Evolutionary conservation across 2,329 filamentous ascomycete species (phyloP).

Genomic region (Aspergillus ochraceoroseus): DNA sequence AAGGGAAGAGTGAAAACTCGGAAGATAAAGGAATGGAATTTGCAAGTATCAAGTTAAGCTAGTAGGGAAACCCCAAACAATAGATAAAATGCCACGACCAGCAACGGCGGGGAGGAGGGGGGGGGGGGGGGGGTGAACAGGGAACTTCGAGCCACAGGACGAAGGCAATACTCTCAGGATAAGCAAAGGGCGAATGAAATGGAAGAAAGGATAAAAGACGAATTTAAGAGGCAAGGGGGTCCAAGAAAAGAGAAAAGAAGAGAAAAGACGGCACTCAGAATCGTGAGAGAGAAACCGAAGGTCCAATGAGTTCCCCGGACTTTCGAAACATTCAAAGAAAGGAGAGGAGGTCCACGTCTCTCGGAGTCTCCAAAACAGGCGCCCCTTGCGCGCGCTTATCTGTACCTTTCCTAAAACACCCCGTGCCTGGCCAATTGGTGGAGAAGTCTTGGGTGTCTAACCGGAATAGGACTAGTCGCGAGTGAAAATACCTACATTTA

Average conservation of each 20-base stretch:
- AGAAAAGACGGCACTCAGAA: constrained; percentile 12
- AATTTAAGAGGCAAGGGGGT: constrained; percentile 9
- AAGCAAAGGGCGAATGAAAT: constrained; percentile 10
- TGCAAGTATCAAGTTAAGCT: constrained; percentile 12
- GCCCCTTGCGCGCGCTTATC: constrained; percentile 39
- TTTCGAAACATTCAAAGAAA: constrained; percentile 23
- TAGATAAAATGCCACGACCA: constrained; percentile 19
- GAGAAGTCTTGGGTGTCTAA: constrained; percentile 1
- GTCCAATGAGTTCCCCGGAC: constrained; percentile 27
- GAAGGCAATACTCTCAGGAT: constrained; percentile 32
- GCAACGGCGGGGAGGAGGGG: constrained; percentile 15
- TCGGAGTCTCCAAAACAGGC: constrained; percentile 29
- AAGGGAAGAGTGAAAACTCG: constrained; percentile 4
- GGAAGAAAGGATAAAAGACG: constrained; percentile 16
- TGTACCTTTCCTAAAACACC: constrained; percentile 14
- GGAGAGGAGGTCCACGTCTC: constrained; percentile 29
- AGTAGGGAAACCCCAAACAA: constrained; percentile 11
- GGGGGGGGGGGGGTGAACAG: constrained; percentile 17
- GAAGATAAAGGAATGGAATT: constrained; percentile 8
- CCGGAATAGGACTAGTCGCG: not conserved
- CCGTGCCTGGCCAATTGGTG: constrained; percentile 18
- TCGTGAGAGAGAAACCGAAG: constrained; percentile 15
- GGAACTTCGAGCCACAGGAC: constrained; percentile 20
- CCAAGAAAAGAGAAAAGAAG: constrained; percentile 14
- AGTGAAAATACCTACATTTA: constrained; percentile 6